Conservation (phyloP, 345 rosid genomes). For the Eucalyptus erythrocorys region DNA sequence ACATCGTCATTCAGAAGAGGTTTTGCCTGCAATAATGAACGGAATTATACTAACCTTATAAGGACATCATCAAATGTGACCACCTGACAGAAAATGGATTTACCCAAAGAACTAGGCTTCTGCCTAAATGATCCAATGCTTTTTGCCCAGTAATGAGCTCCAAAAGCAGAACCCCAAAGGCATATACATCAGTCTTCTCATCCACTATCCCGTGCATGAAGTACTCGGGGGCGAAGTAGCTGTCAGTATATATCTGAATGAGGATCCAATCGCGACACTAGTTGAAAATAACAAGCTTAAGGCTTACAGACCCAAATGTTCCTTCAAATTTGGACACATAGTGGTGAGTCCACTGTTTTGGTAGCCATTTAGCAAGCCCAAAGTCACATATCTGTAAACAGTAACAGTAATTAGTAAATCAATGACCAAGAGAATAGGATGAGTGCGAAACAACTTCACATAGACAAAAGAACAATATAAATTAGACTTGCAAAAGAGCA, state of each 20-base stretch:
- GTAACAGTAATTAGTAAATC: background rate
- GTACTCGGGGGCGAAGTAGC: constrained; percentile 95
- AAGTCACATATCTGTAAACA: constrained; percentile 73
- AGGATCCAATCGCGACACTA: background rate
- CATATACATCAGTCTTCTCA: constrained; percentile 86
- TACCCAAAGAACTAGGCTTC: constrained; percentile 83
- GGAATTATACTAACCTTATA: background rate
- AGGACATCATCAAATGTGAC: background rate
- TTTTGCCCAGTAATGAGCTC: constrained; percentile 79
- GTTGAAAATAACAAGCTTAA: background rate
- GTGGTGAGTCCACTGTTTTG: constrained; percentile 69
- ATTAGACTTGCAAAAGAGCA: background rate
- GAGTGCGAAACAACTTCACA: background rate
- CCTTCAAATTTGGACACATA: constrained; percentile 90
- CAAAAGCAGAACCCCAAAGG: constrained; percentile 83
- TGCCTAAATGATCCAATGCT: constrained; percentile 58
- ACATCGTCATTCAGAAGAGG: constrained; percentile 55
- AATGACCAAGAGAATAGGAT: background rate
- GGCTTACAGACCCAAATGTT: constrained; percentile 71
- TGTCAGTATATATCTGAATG: background rate
- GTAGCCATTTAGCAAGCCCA: constrained; percentile 95
- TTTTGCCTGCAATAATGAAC: constrained; percentile 42
- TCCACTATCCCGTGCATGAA: constrained; percentile 90
- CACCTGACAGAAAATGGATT: background rate
- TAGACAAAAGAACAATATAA: background rate